Conservation (phyloP, 1,284 basidiomycete genomes). For the Microbotryum intermedium region DNA sequence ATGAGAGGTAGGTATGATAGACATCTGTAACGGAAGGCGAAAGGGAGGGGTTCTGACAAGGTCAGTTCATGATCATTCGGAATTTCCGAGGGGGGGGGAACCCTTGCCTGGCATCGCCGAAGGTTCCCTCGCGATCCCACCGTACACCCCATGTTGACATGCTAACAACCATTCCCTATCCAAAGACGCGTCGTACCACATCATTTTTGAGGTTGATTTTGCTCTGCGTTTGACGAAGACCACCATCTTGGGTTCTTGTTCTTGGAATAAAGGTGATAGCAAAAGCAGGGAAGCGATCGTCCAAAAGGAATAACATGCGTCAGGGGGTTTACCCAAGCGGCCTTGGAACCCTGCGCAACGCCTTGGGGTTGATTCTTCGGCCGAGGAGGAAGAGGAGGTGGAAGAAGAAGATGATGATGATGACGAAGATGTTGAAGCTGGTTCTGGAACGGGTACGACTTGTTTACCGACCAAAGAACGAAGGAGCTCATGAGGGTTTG, state of each 20-base stretch:
- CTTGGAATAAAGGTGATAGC: conserved; percentile 1
- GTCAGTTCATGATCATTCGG: neutral
- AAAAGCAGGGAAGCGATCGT: conserved; percentile 59
- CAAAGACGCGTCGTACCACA: conserved; percentile 30
- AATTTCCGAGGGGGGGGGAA: neutral
- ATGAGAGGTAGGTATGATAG: conserved; percentile 74
- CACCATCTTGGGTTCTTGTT: neutral
- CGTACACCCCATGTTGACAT: conserved; percentile 68
- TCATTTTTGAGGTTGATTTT: neutral
- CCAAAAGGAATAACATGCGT: conserved; percentile 95
- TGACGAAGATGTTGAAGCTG: neutral
- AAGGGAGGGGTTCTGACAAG: conserved; percentile 31
- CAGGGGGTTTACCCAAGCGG: conserved; percentile 71
- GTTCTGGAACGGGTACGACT: conserved; percentile 33
- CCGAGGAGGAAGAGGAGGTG: neutral
- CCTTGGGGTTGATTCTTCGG: neutral
- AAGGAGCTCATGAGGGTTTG: conserved; percentile 51
- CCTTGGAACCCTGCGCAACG: conserved; percentile 70
- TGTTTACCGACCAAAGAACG: conserved; percentile 71
- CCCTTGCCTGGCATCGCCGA: conserved; percentile 61
- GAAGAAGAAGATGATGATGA: neutral
- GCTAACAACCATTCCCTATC: conserved; percentile 57
- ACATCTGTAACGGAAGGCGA: conserved; percentile 52
- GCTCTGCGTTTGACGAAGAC: neutral
- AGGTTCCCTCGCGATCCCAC: conserved; percentile 73